Evolutionary conservation across 2,329 filamentous ascomycete genomes (phyloP).

Genomic region (Neurospora sp.): DNA sequence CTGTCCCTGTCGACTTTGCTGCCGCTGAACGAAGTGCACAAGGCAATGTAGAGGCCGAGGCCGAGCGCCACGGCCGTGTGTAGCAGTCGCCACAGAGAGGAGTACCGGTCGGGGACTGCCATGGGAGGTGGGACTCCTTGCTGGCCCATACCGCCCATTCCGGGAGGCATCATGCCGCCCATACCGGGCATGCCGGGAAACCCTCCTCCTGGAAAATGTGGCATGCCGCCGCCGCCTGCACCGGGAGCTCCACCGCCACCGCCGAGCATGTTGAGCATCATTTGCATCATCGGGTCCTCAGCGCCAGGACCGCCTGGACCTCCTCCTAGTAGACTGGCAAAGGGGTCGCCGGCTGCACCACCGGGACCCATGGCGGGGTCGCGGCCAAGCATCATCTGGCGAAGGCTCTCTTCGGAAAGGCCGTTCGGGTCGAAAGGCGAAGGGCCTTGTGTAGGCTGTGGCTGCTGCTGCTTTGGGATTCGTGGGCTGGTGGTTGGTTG

Average conservation of each 20-base stretch:
- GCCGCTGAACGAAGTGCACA: conserved; percentile 60
- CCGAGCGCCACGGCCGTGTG: conserved; percentile 63
- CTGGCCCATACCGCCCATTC: conserved; percentile 12
- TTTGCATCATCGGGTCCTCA: conserved; percentile 61
- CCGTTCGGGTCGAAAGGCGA: background rate
- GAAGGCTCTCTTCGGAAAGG: conserved; percentile 49
- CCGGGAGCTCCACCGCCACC: conserved; percentile 23
- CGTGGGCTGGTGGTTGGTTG: conserved; percentile 38
- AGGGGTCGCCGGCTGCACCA: conserved; percentile 19
- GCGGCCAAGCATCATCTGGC: conserved; percentile 55
- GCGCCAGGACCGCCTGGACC: conserved; percentile 23
- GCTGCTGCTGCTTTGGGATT: conserved; percentile 20
- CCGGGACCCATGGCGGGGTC: conserved; percentile 25
- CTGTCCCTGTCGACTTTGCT: conserved; percentile 47
- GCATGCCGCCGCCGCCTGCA: conserved; percentile 22
- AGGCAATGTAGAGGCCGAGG: conserved; percentile 60
- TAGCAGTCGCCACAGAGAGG: conserved; percentile 59
- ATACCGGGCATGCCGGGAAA: conserved; percentile 22
- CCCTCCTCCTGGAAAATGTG: conserved; percentile 6
- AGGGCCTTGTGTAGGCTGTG: conserved; percentile 20
- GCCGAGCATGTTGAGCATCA: conserved; percentile 66
- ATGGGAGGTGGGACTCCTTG: conserved; percentile 18
- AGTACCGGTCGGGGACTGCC: conserved; percentile 25
- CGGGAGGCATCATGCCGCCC: conserved; percentile 4
- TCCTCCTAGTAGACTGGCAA: conserved; percentile 14